These are phyloP conservation scores for Lentinula edodes DNA, from an alignment of 768 basidiomycete species.

Conservation along the genomic window DNA sequence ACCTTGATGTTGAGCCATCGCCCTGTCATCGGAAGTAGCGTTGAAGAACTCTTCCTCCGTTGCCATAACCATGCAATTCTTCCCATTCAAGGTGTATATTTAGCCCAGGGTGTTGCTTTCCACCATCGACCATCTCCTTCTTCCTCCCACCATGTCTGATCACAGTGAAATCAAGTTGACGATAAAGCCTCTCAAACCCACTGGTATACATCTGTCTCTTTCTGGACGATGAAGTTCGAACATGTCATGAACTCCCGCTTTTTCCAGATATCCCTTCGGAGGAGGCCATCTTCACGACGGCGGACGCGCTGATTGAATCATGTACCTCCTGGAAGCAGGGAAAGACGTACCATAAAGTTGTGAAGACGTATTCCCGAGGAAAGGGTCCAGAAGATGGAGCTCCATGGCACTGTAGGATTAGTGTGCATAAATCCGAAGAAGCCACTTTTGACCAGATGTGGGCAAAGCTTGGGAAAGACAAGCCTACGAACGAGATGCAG, in stretches of 20 bases:
- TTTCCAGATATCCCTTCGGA: conserved; percentile 43
- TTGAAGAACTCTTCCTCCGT: not conserved
- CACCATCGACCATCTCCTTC: not conserved
- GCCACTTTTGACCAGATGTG: conserved; percentile 72
- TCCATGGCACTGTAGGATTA: conserved; percentile 64
- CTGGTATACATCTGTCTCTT: not conserved
- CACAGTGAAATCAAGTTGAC: not conserved
- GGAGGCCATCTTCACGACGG: conserved; percentile 49
- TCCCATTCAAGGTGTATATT: not conserved
- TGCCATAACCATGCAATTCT: not conserved
- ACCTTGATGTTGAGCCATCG: not conserved
- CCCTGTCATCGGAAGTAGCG: not conserved
- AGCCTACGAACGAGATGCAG: conserved; percentile 67
- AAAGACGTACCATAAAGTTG: conserved; percentile 52
- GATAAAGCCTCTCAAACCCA: conserved; percentile 4
- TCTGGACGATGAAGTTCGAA: not conserved
- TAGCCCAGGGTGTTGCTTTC: not conserved
- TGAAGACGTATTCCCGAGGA: conserved; percentile 49
- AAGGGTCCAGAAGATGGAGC: conserved; percentile 53
- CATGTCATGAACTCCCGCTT: not conserved
- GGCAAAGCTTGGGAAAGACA: conserved; percentile 60
- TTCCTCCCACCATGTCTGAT: not conserved
- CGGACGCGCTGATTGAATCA: conserved; percentile 48
- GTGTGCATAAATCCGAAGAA: conserved; percentile 60
- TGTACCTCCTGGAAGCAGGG: conserved; percentile 61